These are phyloP conservation scores for Malus fusca DNA, from an alignment of 306 rosid species.

Conservation along the genomic window DNA sequence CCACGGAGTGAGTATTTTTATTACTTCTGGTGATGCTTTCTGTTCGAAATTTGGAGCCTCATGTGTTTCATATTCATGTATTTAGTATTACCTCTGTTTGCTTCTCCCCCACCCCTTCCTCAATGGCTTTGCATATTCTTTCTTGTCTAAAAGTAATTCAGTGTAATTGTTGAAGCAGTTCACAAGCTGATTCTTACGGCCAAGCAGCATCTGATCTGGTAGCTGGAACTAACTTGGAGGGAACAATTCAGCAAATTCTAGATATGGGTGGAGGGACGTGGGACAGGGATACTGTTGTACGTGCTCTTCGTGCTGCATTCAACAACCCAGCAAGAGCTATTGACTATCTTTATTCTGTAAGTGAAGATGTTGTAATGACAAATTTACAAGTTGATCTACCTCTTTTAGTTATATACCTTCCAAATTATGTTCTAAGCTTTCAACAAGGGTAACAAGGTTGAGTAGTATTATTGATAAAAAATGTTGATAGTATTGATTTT, in stretches of 20 bases:
- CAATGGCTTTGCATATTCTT: neutral
- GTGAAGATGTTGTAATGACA: conserved; percentile 22
- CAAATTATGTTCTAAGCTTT: neutral
- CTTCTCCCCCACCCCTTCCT: neutral
- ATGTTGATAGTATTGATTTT: neutral
- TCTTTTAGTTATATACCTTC: neutral
- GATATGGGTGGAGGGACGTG: conserved; percentile 91
- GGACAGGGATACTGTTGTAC: conserved; percentile 85
- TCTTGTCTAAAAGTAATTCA: neutral
- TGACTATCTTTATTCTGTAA: conserved; percentile 82
- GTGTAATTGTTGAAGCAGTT: conserved; percentile 40
- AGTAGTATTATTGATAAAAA: neutral
- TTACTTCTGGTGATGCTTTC: neutral
- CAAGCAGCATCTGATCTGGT: conserved; percentile 87
- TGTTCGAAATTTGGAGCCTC: neutral
- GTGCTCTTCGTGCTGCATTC: conserved; percentile 89
- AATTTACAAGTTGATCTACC: neutral
- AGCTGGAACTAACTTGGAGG: conserved; percentile 82
- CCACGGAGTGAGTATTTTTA: conserved; percentile 35
- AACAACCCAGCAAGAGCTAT: conserved; percentile 96
- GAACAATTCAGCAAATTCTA: conserved; percentile 66
- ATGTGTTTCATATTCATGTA: neutral
- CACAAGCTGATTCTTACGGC: conserved; percentile 52
- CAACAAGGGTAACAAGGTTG: neutral
- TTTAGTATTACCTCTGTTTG: neutral